Base-by-base conservation (phyloP, 2,329 filamentous ascomycete genomes). In the Fusarium sp. region DNA sequence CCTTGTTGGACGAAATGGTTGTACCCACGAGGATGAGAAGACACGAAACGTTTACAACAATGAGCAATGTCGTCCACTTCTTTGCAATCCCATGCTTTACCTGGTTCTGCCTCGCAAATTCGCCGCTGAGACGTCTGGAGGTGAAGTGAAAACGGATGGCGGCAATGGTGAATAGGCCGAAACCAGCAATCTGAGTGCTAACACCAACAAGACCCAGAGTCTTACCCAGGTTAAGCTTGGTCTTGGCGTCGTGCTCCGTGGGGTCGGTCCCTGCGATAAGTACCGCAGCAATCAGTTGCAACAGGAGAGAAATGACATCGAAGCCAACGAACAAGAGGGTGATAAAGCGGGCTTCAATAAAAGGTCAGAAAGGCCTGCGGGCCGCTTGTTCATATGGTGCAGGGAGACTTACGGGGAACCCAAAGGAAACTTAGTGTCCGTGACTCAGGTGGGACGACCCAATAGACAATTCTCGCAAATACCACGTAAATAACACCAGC, bases 141-240 rank as follows among this genome's bases (percentile, higher is more conserved):
- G 78, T 81, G 53, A 83, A 82, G 64, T 83, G 81, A 67, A 84
- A 85, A 8, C 82, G 79, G 4, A 78, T 73, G 1, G 82, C 82
- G 7, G 83, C 73, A 25, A 85, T 56, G 6, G 76, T 78, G 56
- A 85, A 84, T 4, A 84, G 72, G 1, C 82, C 82, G 58, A 84
- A 84, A 2, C 80, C 82, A 1, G 68, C 70, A 14, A 85, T 75
- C 58, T 84, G 82, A 2, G 82, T 80, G 56, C 65, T 65, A 6
- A 72, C 70, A 19, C 70, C 70, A 2, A 66, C 45, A 13, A 71
- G 45, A 33, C 70, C 70, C 10, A 72, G 53, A 5, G 61, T 56
- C 11, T 69, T 72, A 1, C 70, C 70, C 3, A 61, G 23, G 2
- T 72, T 44, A 0, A 72, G 41, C 40, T 69, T 71, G 9, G 76